Evolutionary conservation across 1,284 basidiomycete genomes (phyloP), one percentile per base, ranked within the genome.

Genomic region (Sanghuangporus sanghuang): DNA sequence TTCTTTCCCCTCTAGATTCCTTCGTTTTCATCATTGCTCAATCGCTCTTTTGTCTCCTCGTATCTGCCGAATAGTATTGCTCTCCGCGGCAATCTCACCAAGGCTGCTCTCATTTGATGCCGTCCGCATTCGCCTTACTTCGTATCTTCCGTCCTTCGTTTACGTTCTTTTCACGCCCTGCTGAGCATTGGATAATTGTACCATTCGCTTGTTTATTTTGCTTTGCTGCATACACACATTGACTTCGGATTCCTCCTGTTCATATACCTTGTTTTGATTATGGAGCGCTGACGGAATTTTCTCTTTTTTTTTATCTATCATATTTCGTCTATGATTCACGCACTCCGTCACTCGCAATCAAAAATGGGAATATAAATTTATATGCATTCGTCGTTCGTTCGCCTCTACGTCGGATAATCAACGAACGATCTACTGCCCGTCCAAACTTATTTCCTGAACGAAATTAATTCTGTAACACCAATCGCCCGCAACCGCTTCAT

Each of bases 11-110:
- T 68, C 67, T 68, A 64, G 23, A n/a, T 46, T n/a, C 61, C 63
- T 62, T 65, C 57, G 56, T 64, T 63, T 65, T 71, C 68, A 66
- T 66, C 68, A 66, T 62, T 72, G 53, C 55, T 59, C 38, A 55
- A 59, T 64, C 68, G 65, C 62, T 66, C 57, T 56, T 61, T 64
- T 62, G 69, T 65, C 64, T 62, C 68, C 53, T 69, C 61, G n/a
- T 44, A 32, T 40, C 48, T 44, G 40, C 40, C 63, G 42, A 39
- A 52, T 75, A 80, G 79, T 73, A 78, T 79, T 67, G 73, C 77
- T 66, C 76, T 80, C 62, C 77, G 79, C 68, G 73, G 73, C 67
- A 79, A 77, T 70, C 76, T 80, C 62, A 73, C 77, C 68, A 74
- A 76, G 64, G 79, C 78, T 55, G 78, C 78, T 55, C 70, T 80